Percentiles rank a stretch among this genome's conserved stretches.
Conservation (phyloP, 1,284 basidiomycete genomes). For the Fomitopsis palustris region DNA sequence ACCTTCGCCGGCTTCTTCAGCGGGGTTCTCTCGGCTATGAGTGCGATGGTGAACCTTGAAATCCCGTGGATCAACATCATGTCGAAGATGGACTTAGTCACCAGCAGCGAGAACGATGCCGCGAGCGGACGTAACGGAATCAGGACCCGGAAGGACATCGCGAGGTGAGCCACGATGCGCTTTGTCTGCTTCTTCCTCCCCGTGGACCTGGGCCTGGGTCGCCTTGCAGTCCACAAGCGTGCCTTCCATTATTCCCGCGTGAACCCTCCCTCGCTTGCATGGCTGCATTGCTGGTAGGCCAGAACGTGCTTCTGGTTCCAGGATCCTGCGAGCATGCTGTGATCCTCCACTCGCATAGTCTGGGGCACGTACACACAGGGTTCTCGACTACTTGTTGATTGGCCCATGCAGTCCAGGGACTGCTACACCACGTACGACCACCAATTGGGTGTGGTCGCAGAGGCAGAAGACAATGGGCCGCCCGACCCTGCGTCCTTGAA, state of each 20-base stretch:
- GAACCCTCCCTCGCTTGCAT: neutral
- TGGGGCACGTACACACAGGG: neutral
- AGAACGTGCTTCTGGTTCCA: neutral
- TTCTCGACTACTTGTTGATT: neutral
- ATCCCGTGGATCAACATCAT: constrained; percentile 97
- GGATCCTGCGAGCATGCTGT: neutral
- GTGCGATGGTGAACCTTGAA: constrained; percentile 97
- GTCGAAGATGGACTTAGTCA: constrained; percentile 99
- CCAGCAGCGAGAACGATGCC: constrained; percentile 56
- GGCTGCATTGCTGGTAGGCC: neutral
- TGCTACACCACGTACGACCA: neutral
- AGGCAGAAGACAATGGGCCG: neutral
- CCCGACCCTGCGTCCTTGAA: neutral
- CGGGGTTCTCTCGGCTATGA: constrained; percentile 98
- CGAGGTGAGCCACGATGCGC: constrained; percentile 46
- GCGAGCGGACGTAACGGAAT: constrained; percentile 69
- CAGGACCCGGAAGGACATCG: constrained; percentile 71
- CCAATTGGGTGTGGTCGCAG: neutral
- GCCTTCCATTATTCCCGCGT: neutral
- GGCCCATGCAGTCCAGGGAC: neutral
- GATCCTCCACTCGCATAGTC: neutral
- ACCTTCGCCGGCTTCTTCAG: constrained; percentile 37
- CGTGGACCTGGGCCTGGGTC: neutral
- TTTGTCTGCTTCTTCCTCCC: neutral
- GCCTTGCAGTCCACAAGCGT: neutral